Evolutionary conservation across 139 green algal genomes (phyloP), one percentile per base, ranked within the genome.

Genomic region (Chlorella sorokiniana): DNA sequence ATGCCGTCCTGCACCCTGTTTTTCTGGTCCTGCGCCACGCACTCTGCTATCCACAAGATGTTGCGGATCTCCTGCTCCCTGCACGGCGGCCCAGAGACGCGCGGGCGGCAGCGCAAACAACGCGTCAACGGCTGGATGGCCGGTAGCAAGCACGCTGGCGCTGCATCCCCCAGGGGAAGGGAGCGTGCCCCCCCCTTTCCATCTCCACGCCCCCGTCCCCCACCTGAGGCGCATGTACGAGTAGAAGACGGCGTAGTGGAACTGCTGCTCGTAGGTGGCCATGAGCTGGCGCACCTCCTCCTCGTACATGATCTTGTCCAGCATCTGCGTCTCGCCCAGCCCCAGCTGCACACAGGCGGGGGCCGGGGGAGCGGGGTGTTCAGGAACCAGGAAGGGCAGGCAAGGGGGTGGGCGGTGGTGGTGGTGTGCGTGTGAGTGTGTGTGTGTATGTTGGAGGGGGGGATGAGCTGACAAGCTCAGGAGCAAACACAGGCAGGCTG

Each of bases 221-320:
- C 95, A 93, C 41, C 91, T 86, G 61, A 98, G 89, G 78, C 93
- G 91, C 90, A 98, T 94, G 91, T 97, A 98, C 18, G 93, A 74
- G 84, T 97, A 96, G 78, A 97, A 97, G 14, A 96, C 88, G 16
- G 83, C 92, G 85, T 96, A 98, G 87, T 98, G 95, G 89, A 98
- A 98, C 85, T 98, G 95, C 89, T 97, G 94, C 88, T 98, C 93
- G 78, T 93, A 98, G 70, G 91, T 94, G 41, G 86, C 69, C 18
- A 92, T 87, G 75, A 91, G 90, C 78, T 93, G 90, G 70, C 86
- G 73, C 42, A 93, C 93, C 87, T 98, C 95, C 91, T 98, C 95
- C 84, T 98, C 95, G 78, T 97, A 98, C 85, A 98, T 81, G 41
- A 98, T 87, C 88, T 97, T 97, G 90, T 98, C 95, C 72, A 98